Conservation (phyloP, 106 monocot genomes). For the Phalaenopsis aphrodite region DNA sequence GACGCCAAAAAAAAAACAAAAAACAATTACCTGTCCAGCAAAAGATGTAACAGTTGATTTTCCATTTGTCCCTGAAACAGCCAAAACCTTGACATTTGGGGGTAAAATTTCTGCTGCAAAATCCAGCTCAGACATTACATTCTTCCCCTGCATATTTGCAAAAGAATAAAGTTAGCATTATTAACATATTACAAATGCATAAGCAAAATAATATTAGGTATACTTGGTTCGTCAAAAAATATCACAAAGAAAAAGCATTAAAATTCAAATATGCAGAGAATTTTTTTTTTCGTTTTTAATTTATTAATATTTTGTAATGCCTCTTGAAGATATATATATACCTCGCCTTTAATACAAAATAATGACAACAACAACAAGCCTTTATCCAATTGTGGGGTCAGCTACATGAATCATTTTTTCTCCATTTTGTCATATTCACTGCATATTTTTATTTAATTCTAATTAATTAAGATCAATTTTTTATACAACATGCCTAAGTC, state of each 20-base stretch:
- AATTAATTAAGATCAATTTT: no score
- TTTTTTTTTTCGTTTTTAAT: no score
- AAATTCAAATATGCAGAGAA: no score
- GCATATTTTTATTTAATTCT: no score
- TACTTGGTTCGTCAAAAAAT: neutral
- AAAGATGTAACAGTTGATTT: slow-evolving; percentile 47
- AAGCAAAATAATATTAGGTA: neutral
- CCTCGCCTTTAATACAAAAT: no score
- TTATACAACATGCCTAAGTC: no score
- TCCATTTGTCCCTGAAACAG: slow-evolving; percentile 46
- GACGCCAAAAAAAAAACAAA: neutral
- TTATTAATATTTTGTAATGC: no score
- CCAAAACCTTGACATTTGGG: slow-evolving; percentile 28
- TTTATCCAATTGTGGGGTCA: no score
- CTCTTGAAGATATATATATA: no score
- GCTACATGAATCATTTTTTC: no score
- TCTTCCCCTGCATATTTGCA: slow-evolving; percentile 20
- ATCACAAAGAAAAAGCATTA: neutral
- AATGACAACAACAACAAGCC: no score
- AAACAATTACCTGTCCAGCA: slow-evolving; percentile 33
- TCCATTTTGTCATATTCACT: no score
- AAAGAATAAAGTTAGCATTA: neutral
- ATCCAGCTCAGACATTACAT: slow-evolving; percentile 48
- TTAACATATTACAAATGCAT: neutral
- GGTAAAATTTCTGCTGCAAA: slow-evolving; percentile 48